Evolutionary conservation across 2,329 filamentous ascomycete species (phyloP), one percentile per base, ranked within the genome.

Genomic region (Xylariaceae sp.): DNA sequence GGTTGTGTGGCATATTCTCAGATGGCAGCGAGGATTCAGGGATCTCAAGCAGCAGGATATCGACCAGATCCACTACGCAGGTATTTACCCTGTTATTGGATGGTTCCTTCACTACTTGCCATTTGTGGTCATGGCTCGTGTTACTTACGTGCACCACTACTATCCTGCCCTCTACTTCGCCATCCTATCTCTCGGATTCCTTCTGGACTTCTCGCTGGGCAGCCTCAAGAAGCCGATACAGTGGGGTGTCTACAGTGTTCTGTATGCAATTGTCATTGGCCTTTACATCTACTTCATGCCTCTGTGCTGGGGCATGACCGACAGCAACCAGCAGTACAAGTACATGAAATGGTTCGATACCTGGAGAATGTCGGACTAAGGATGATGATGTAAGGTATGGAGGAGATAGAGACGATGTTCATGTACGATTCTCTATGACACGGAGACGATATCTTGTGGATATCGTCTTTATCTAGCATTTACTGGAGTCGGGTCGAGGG

Each of bases 81-180:
- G 89, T 45, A 68, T 99, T 53, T 99, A 99, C 72, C 93, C 94
- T 9, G 78, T 93, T 51, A 81, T 94, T 50, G 94, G 94, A 57
- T 99, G 94, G 94, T 86, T 96, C 73, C 80, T 99, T 45, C 94
- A 99, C 75, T 99, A 97, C 71, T 75, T 96, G 57, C 94, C 94
- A 1, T 99, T 97, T 73, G 83, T 96, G 65, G 84, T 94, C 67
- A 99, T 99, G 95, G 94, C 91, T 11, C 90, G 94, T 79, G 94
- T 99, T 55, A 99, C 94, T 14, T 99, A 99, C 67, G 94, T 99
- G 49, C 94, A 99, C 72, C 94, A 99, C 76, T 99, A 99, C 79
- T 99, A 97, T 72, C 94, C 94, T 11, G 94, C 94, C 10, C 83
- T 99, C 11, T 99, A 97, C 78, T 99, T 97, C 71, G 92, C 94